These are phyloP conservation scores for Aspergillus sp. DNA, from an alignment of 2,329 filamentous ascomycete species.

Conservation along the genomic window DNA sequence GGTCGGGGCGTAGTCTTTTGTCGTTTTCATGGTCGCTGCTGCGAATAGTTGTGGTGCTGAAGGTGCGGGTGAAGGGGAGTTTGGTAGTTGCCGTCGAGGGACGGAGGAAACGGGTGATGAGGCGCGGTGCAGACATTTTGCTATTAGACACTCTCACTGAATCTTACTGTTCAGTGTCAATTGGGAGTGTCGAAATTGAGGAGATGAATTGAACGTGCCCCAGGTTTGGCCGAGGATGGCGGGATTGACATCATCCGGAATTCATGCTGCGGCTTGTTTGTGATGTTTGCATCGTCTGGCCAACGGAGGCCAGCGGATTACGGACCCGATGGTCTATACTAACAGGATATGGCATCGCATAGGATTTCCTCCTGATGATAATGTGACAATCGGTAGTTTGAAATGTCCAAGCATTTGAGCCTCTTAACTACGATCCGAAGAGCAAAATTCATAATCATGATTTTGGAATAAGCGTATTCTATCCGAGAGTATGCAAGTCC, in stretches of 20 bases:
- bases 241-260: conserved; percentile 34
- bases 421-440: too few species aligned
- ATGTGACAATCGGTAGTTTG: too few species aligned
- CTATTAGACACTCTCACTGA: neutral
- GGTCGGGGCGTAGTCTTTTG: conserved; percentile 25
- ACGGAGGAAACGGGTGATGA: conserved; percentile 41
- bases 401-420: too few species aligned
- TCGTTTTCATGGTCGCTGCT: conserved; percentile 43
- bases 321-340: conserved; percentile 1
- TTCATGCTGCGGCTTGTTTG: conserved; percentile 25
- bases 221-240: conserved; percentile 13
- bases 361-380: too few species aligned
- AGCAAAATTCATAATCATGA: too few species aligned
- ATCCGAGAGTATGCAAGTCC: too few species aligned
- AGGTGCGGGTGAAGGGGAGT: conserved; percentile 22
- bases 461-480: too few species aligned
- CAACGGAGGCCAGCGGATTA: conserved; percentile 9
- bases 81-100: conserved; percentile 20
- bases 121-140: conserved; percentile 42
- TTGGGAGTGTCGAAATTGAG: neutral
- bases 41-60: conserved; percentile 25
- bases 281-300: conserved; percentile 24
- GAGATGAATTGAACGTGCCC: neutral
- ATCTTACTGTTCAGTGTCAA: neutral
- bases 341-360: too few species aligned